Evolutionary conservation across 1,284 basidiomycete species (phyloP).

Genomic region (Ustilago nuda): DNA sequence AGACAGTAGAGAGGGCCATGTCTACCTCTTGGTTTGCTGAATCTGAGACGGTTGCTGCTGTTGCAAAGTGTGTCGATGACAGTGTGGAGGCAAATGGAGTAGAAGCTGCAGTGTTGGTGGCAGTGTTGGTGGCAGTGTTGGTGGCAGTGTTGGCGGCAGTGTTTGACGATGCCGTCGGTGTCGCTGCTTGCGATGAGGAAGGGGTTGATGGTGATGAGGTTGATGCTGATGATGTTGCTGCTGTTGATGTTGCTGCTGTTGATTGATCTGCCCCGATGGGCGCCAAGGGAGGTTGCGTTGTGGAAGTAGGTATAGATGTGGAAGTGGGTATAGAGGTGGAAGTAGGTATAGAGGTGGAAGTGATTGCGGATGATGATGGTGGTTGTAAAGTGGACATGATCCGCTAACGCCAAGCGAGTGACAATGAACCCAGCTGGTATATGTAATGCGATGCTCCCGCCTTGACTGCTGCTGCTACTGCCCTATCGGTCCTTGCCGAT

Average conservation of each 20-base stretch:
- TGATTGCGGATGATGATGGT: not conserved
- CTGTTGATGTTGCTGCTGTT: conserved; percentile 6
- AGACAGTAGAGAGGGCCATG: conserved; percentile 30
- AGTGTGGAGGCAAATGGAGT: conserved; percentile 10
- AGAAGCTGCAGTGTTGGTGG: not conserved
- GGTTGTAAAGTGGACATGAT: conserved; percentile 38
- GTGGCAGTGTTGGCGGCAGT: not conserved
- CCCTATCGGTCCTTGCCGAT: too few species aligned
- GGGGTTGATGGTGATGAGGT: not conserved
- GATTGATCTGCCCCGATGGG: conserved; percentile 13
- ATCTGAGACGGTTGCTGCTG: conserved; percentile 23
- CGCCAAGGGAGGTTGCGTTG: conserved; percentile 8
- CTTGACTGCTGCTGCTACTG: too few species aligned
- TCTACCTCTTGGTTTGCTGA: conserved; percentile 27
- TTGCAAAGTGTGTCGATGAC: conserved; percentile 6
- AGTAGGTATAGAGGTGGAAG: not conserved
- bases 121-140: not conserved
- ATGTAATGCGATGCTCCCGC: not conserved
- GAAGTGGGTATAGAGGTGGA: not conserved
- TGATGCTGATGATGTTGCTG: conserved; percentile 9
- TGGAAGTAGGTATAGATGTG: conserved; percentile 5
- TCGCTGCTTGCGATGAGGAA: not conserved
- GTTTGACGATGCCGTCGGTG: conserved; percentile 8
- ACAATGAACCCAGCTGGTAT: conserved; percentile 8
- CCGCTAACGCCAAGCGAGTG: conserved; percentile 10